Evolutionary conservation across 352 stramenopile species (phyloP).

Genomic region (Phytophthora boehmeriae): DNA sequence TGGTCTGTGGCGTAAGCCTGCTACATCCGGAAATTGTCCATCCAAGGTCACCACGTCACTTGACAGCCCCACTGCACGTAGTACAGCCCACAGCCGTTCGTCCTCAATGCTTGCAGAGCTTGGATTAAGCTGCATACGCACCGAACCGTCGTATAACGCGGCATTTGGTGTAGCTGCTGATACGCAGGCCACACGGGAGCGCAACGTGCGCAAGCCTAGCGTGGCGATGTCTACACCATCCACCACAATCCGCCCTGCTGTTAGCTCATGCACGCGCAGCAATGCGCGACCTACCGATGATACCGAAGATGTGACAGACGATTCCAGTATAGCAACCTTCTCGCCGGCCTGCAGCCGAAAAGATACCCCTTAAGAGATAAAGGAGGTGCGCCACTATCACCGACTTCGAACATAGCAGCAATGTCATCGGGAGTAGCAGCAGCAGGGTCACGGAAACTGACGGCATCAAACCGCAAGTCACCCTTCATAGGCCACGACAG

Average conservation of each 20-base stretch:
- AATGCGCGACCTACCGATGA: constrained; percentile 90
- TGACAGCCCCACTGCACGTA: constrained; percentile 57
- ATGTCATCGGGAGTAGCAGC: constrained; percentile 30
- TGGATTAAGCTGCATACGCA: constrained; percentile 94
- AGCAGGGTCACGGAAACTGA: constrained; percentile 89
- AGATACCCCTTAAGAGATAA: constrained; percentile 54
- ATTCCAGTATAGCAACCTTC: constrained; percentile 92
- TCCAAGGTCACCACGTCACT: constrained; percentile 73
- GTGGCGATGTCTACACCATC: constrained; percentile 91
- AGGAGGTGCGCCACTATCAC: constrained; percentile 56
- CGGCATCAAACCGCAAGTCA: constrained; percentile 88
- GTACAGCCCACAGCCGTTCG: constrained; percentile 36
- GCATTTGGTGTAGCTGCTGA: constrained; percentile 92
- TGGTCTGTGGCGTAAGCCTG: constrained; percentile 93
- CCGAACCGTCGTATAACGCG: constrained; percentile 89
- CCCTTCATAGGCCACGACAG: constrained; percentile 88
- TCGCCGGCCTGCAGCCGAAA: constrained; percentile 85
- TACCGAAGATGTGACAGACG: constrained; percentile 81
- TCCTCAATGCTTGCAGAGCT: constrained; percentile 57
- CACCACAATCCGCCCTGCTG: constrained; percentile 88
- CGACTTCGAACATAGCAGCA: constrained; percentile 36
- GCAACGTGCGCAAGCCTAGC: constrained; percentile 87
- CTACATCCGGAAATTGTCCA: constrained; percentile 54
- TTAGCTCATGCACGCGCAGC: constrained; percentile 93
- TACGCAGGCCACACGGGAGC: constrained; percentile 93